phyloP scores from a whole-genome alignment of 495 filamentous ascomycete genomes.

The Penicillium dipodomyicola region DNA sequence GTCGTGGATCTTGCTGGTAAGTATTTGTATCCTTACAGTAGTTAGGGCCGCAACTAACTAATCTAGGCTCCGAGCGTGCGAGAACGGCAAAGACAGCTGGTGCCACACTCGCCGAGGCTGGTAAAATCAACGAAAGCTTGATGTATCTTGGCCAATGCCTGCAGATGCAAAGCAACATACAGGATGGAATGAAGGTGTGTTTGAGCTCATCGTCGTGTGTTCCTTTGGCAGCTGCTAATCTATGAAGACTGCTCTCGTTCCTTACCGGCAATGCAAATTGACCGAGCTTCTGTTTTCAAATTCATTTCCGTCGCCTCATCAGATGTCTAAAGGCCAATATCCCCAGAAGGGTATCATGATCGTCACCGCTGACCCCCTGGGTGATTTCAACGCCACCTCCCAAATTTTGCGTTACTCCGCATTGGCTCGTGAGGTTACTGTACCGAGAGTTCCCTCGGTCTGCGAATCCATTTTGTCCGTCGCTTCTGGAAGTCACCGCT shows the following conservation, averaged over 20 bases:
- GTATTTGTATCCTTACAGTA: conserved; percentile 11
- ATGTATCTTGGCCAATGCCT: conserved; percentile 98
- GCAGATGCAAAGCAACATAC: conserved; percentile 86
- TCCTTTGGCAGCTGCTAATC: background rate
- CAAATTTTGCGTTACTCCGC: conserved; percentile 96
- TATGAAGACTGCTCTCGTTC: conserved; percentile 70
- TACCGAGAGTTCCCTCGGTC: conserved; percentile 80
- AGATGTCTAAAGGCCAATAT: conserved; percentile 51
- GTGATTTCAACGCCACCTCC: conserved; percentile 94
- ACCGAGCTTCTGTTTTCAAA: conserved; percentile 97
- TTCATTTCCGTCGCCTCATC: conserved; percentile 73
- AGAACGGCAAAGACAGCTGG: conserved; percentile 91
- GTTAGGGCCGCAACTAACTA: conserved; percentile 18
- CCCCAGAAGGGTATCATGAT: conserved; percentile 94
- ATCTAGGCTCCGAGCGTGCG: conserved; percentile 76
- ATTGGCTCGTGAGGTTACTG: conserved; percentile 87
- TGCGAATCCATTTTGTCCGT: conserved; percentile 59
- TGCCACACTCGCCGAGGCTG: conserved; percentile 87
- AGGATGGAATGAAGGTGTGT: conserved; percentile 69
- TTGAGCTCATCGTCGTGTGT: background rate
- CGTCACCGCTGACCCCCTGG: conserved; percentile 89
- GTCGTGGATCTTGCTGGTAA: conserved; percentile 89
- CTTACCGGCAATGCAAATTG: conserved; percentile 94
- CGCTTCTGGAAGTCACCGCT: conserved; percentile 31
- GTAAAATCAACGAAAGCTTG: conserved; percentile 94